Base-by-base conservation (phyloP, 1,284 basidiomycete species). In the Puccinia coronata region DNA sequence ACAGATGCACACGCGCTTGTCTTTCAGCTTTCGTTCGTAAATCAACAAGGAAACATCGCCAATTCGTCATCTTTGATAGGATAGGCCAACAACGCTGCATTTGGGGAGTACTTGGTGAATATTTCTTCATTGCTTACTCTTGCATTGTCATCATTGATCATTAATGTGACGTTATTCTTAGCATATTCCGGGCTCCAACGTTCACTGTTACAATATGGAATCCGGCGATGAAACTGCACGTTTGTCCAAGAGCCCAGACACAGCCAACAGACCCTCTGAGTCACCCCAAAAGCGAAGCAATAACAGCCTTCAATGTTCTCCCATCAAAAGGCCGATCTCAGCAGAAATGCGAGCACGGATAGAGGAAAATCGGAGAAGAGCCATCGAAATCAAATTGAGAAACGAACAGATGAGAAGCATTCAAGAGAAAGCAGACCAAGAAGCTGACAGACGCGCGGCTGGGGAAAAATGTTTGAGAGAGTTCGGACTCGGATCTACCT, bases 391-490 rank as follows among this genome's bases (percentile, higher is more conserved):
- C 31, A 71, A 18, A 34, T 51, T 34, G 16, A 53, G 31, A 53
- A 71, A 71, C 31, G 28, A 53, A n/a, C 28, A 71, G 53, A 9
- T 51, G 25, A 28, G 16, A 31, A 36, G 51, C 16, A 6, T 51
- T 34, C 25, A 71, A n/a, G 69, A 71, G 47, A 28, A 34, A 28
- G 47, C 47, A 23, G 47, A 18, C 2, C 47, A 39, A 12, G 61
- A 67, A 25, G 63, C 75, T 53, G 47, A 65, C 6, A 65, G 63
- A 78, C 75, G 75, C 36, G 75, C 75, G 31, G 75, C 75, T n/a
- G 75, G 75, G 14, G 75, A 78, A 43, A 67, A 67, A 67, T 31
- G n/a, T 39, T 55, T 78, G 25, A 78, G 63, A 31, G 75, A 78
- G 34, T 78, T 78, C 34, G 75, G 75, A 18, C 28, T 78, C 34